Conservation (phyloP, 768 basidiomycete species). For the Lyophyllum atratum region DNA sequence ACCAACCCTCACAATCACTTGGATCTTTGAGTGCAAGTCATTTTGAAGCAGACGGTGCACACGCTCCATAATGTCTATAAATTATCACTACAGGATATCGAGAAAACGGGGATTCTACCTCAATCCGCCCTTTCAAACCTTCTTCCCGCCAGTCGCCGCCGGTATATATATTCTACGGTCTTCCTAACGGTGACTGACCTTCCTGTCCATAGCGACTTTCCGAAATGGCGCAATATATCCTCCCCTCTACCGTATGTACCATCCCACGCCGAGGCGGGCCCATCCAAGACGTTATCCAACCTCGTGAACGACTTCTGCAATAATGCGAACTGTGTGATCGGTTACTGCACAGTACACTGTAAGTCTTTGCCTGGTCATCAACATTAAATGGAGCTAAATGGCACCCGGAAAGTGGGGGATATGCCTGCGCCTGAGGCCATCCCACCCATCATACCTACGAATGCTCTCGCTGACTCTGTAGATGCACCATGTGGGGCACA, state of each 20-base stretch:
- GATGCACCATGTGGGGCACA: slow-evolving; percentile 29
- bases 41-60: slow-evolving; percentile 49
- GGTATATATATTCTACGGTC: slow-evolving; percentile 10
- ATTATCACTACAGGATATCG: slow-evolving; percentile 46
- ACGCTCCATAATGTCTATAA: slow-evolving; percentile 39
- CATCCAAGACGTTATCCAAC: slow-evolving; percentile 27
- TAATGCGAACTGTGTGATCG: slow-evolving; percentile 50
- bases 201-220: slow-evolving; percentile 29
- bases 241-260: slow-evolving; percentile 4
- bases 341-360: slow-evolving; percentile 55
- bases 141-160: slow-evolving; percentile 20
- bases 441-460: slow-evolving; percentile 23
- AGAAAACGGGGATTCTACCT: slow-evolving; percentile 49
- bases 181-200: background rate
- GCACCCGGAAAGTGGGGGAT: slow-evolving; percentile 26
- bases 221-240: slow-evolving; percentile 27
- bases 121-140: slow-evolving; percentile 32
- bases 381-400: background rate
- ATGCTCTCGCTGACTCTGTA: slow-evolving; percentile 15
- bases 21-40: slow-evolving; percentile 42
- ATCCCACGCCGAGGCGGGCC: slow-evolving; percentile 9
- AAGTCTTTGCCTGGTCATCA: slow-evolving; percentile 14
- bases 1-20: background rate
- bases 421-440: slow-evolving; percentile 27
- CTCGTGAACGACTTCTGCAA: slow-evolving; percentile 50